These are phyloP conservation scores for Diutina neorugosa DNA, from an alignment of 1,139 yeast genomes.

Conservation along the genomic window DNA sequence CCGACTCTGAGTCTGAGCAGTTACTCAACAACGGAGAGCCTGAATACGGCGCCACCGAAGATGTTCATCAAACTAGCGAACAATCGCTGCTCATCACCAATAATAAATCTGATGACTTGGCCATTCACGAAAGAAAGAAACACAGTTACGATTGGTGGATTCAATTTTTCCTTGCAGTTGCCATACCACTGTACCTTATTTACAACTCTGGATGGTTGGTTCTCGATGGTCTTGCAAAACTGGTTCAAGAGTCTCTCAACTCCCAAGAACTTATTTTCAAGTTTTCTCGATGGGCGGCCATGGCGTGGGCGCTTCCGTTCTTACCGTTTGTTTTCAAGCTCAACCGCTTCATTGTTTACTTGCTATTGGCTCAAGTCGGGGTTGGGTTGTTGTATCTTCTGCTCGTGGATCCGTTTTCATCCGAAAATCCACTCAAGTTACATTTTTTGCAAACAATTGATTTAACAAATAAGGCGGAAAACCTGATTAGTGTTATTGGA, in stretches of 20 bases:
- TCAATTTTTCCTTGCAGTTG: conserved; percentile 58
- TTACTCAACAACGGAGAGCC: not conserved
- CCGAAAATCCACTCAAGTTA: conserved; percentile 52
- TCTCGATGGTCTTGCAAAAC: conserved; percentile 54
- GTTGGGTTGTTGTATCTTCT: conserved; percentile 26
- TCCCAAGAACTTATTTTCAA: conserved; percentile 38
- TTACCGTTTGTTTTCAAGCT: conserved; percentile 65
- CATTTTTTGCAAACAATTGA: conserved; percentile 52
- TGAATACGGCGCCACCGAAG: not conserved
- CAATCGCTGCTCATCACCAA: not conserved
- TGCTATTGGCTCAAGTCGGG: conserved; percentile 21
- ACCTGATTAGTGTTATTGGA: conserved; percentile 38
- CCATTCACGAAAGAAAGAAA: conserved; percentile 16
- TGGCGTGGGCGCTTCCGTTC: conserved; percentile 40
- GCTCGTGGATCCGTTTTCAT: conserved; percentile 40
- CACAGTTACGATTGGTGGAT: conserved; percentile 70
- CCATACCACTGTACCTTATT: conserved; percentile 43
- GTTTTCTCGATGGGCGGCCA: conserved; percentile 22
- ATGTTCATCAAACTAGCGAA: not conserved
- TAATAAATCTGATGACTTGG: not conserved
- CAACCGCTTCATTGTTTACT: conserved; percentile 37
- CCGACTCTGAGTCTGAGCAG: not conserved
- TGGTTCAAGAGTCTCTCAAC: conserved; percentile 50
- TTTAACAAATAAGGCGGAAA: conserved; percentile 15
- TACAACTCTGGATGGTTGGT: conserved; percentile 41